phyloP scores from a whole-genome alignment of 768 basidiomycete genomes.

The Hydnomerulius pinastri region DNA sequence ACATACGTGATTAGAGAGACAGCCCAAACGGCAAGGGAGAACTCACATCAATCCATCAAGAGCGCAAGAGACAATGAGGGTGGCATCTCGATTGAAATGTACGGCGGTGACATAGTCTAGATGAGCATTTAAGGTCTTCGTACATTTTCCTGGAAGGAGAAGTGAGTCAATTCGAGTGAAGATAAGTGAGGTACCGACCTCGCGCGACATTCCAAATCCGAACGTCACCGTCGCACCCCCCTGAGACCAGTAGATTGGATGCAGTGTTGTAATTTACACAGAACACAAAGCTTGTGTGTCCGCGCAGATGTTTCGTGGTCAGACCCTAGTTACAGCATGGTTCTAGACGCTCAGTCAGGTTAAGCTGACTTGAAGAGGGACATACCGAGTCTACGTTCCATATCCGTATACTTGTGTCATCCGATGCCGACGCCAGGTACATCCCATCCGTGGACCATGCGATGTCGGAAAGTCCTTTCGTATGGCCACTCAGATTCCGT shows the following conservation, averaged over 20 bases:
- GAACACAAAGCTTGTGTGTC: constrained; percentile 88
- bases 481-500: constrained; percentile 73
- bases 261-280: constrained; percentile 90
- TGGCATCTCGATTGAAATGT: constrained; percentile 90
- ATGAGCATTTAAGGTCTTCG: constrained; percentile 89
- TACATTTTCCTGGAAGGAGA: constrained; percentile 62
- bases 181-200: constrained; percentile 47
- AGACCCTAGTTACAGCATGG: constrained; percentile 50
- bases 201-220: constrained; percentile 88
- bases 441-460: constrained; percentile 85
- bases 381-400: constrained; percentile 84
- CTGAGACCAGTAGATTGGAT: constrained; percentile 88
- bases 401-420: constrained; percentile 86
- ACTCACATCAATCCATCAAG: constrained; percentile 90
- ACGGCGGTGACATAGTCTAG: constrained; percentile 94
- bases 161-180: background rate
- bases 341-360: background rate
- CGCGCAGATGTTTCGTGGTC: constrained; percentile 69
- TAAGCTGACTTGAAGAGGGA: constrained; percentile 16
- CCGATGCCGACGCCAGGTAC: constrained; percentile 87
- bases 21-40: background rate
- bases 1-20: constrained; percentile 1
- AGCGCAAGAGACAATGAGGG: constrained; percentile 88
- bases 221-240: constrained; percentile 90
- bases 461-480: constrained; percentile 85